Base-by-base conservation (phyloP, 2,329 filamentous ascomycete genomes). In the Leptosphaerulina australis region DNA sequence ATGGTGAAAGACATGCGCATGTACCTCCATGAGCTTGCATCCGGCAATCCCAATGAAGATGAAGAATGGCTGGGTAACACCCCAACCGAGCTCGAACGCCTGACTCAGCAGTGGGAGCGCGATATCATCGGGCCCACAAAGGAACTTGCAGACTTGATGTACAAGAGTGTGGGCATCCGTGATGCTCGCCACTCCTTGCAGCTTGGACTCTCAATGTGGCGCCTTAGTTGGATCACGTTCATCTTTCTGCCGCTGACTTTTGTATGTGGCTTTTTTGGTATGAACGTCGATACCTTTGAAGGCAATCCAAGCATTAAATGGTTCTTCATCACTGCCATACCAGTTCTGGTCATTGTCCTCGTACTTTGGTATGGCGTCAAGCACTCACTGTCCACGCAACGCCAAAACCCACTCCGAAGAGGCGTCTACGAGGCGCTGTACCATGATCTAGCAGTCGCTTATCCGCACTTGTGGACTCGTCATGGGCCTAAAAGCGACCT, bases 171-270 rank as follows among this genome's bases (percentile, higher is more conserved):
- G 4, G 78, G 75, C 3, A 81, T 82, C 44, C 71, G 79, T 22
- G 80, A 82, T 57, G 76, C 78, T 2, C 70, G 78, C 2, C 76
- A 79, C 46, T 78, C 74, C 0, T 67, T 81, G 3, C 76, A 79
- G 44, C 70, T 82, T 2, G 77, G 77, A 4, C 64, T 78, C 3
- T 74, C 69, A 57, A 80, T 80, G 78, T 78, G 73, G 77, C 70
- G 85, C 17, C 79, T 86, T 12, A 82, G 84, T 35, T 86, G 85
- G 41, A 88, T 86, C 12, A 88, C 87, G 41, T 89, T 92, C 68
- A 92, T 93, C 69, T 79, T 90, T 64, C 85, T 90, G 67, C 83
- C 80, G 0, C 64, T 81, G 8, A 82, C 79, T 0, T 81, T 81
- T 8, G 29, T 48, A 15, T 47, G 43, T 5, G 50, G 50, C 17